These are phyloP conservation scores for Cicer yamashitae DNA, from an alignment of 306 rosid species.

Conservation along the genomic window DNA sequence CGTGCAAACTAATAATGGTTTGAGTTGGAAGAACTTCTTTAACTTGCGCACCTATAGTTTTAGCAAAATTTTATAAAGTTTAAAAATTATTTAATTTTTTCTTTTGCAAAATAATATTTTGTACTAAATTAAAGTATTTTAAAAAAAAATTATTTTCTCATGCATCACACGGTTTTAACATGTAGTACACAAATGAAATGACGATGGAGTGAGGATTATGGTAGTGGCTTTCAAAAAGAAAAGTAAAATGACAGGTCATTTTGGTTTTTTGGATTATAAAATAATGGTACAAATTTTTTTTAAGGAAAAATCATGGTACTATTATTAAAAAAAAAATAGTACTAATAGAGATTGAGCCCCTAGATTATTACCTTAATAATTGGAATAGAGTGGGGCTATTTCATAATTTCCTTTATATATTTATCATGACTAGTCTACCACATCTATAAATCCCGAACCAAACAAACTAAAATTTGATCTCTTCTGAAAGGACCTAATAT, in stretches of 20 bases:
- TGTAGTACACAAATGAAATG: neutral
- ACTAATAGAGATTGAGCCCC: neutral
- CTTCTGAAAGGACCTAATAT: conserved; percentile 44
- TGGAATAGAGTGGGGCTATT: neutral
- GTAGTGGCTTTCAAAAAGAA: neutral
- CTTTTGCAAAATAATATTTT: no score
- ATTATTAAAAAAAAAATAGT: no score
- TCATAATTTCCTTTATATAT: neutral
- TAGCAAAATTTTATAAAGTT: no score
- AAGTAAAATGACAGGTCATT: neutral
- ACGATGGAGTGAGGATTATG: neutral
- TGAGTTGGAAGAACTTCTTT: no score
- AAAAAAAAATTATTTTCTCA: no score
- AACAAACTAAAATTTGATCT: conserved; percentile 24
- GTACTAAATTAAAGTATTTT: no score
- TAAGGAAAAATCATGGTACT: no score
- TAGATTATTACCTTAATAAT: neutral
- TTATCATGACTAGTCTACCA: neutral
- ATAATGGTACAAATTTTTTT: neutral
- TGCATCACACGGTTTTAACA: no score
- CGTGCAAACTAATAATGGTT: neutral
- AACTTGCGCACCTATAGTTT: no score
- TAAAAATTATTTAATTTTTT: no score
- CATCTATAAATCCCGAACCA: conserved; percentile 29
- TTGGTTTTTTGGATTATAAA: conserved; percentile 8